Evolutionary conservation across 176 grass and related monocot genomes (phyloP).

Genomic region (Carex littledalei): DNA sequence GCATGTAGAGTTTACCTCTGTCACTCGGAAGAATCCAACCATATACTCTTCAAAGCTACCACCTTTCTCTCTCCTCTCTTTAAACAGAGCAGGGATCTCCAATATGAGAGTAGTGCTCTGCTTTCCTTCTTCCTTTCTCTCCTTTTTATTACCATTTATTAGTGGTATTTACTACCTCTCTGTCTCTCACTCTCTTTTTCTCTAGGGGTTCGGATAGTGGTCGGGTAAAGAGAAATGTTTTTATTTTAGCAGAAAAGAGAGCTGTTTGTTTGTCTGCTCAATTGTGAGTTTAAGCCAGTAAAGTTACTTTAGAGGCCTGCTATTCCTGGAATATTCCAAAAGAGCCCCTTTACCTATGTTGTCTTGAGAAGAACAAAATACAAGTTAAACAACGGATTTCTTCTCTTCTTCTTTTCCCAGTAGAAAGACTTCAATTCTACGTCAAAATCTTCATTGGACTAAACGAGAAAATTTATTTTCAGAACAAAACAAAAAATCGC

Average conservation of each 20-base stretch:
- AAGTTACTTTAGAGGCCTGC: conserved; percentile 21
- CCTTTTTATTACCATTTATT: conserved; percentile 43
- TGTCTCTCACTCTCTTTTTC: conserved; percentile 4
- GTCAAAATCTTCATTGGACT: not conserved
- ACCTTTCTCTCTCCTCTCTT: not conserved
- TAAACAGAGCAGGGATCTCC: conserved; percentile 14
- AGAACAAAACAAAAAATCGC: not conserved
- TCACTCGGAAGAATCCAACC: conserved; percentile 3
- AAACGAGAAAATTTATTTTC: not conserved
- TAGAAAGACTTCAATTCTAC: not conserved
- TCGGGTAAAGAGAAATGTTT: conserved; percentile 19
- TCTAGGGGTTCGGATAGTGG: conserved; percentile 1
- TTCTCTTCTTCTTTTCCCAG: not conserved
- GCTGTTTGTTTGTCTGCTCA: conserved; percentile 26
- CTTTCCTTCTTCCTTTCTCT: conserved; percentile 19
- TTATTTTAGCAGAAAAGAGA: conserved; percentile 3
- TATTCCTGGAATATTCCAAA: conserved; percentile 27
- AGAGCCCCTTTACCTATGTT: conserved; percentile 12
- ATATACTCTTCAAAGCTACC: conserved; percentile 38
- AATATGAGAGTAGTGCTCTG: conserved; percentile 4
- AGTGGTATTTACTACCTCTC: conserved; percentile 20
- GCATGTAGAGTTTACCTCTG: conserved; percentile 5
- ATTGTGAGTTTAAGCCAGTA: conserved; percentile 11
- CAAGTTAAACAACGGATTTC: not conserved
- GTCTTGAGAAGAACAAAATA: not conserved